Base-by-base conservation (phyloP, 495 filamentous ascomycete species). In the Podospora anserina region DNA sequence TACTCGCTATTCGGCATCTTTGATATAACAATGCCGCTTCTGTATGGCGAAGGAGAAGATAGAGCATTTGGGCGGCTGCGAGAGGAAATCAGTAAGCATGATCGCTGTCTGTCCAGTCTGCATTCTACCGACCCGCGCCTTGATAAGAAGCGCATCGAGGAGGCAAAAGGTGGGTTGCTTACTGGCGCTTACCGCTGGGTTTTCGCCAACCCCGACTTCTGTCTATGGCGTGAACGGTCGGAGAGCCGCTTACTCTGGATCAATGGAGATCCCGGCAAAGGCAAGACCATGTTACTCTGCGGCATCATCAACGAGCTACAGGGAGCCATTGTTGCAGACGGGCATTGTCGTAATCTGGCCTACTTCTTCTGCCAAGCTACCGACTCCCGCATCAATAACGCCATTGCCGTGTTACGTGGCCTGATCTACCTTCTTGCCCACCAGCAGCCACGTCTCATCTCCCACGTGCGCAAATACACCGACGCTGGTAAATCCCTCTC, bases 291-390 rank as follows among this genome's bases (percentile, higher is more conserved):
- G 83, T 73, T 84, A 0, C 63, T 85, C 13, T 79, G 72, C 23
- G 79, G 79, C 7, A 79, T 83, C 54, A 79, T 82, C 34, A 65
- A 82, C 23, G 73, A 82, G 19, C 65, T 83, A 28, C 57, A 70
- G 28, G 20, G 49, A 20, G 11, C 26, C 18, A 27, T 11, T 61
- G 83, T 16, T 75, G 76, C 5, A 84, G 78, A 18, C 54, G 54
- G 18, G 5, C 20, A 20, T 20, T 20, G 20, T 20, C 5, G 20
- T 4, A 15, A 15, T 20, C 5, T 61, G 19, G 11, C 58, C 15
- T 61, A 26, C 70, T 85, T 85, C 72, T 83, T 85, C 71, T 85
- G 80, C 64, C 78, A 84, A 69, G 76, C 72, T 53, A 75, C 20
- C 20, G 20, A 20, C 20, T 20, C 20, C 20, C 20, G 20, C 1